Evolutionary conservation across 805 yeast species (phyloP).

Genomic region (Sungouiella blattae): DNA sequence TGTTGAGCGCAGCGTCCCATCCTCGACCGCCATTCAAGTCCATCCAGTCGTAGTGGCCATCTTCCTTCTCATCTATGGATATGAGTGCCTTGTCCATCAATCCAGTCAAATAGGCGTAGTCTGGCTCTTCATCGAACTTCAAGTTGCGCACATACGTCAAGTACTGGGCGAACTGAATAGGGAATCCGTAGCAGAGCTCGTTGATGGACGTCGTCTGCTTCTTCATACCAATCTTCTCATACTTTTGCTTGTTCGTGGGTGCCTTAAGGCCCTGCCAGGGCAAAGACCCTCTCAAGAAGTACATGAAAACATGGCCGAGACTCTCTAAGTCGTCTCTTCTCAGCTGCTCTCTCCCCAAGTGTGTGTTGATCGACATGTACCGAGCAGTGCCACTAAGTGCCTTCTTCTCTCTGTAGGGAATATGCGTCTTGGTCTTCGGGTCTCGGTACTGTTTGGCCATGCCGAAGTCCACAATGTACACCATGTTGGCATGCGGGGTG

Average conservation of each 20-base stretch:
- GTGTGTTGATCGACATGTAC: constrained; percentile 97
- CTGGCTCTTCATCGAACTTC: constrained; percentile 91
- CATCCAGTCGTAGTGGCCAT: constrained; percentile 98
- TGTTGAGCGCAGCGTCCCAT: constrained; percentile 87
- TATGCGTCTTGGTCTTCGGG: constrained; percentile 92
- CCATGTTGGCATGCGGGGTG: constrained; percentile 75
- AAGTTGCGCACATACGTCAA: constrained; percentile 83
- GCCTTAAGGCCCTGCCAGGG: constrained; percentile 99
- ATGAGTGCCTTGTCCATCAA: constrained; percentile 76
- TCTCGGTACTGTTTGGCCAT: constrained; percentile 98
- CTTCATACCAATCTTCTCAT: constrained; percentile 95
- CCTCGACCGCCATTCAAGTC: constrained; percentile 91
- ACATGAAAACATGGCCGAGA: constrained; percentile 93
- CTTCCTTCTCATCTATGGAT: constrained; percentile 66
- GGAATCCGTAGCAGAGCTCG: constrained; percentile 85
- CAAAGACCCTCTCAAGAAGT: constrained; percentile 86
- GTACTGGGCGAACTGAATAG: constrained; percentile 90
- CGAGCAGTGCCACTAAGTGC: constrained; percentile 97
- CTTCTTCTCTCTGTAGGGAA: constrained; percentile 94
- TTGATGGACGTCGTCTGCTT: constrained; percentile 84
- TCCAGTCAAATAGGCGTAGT: constrained; percentile 79
- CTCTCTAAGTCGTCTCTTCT: constrained; percentile 96
- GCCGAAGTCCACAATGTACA: constrained; percentile 93
- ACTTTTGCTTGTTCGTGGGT: constrained; percentile 95
- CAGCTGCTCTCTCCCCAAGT: constrained; percentile 93